Evolutionary conservation across 257 asterid genomes (phyloP), one percentile per base, ranked within the genome.

Genomic region (Galeopsis tetrahit): DNA sequence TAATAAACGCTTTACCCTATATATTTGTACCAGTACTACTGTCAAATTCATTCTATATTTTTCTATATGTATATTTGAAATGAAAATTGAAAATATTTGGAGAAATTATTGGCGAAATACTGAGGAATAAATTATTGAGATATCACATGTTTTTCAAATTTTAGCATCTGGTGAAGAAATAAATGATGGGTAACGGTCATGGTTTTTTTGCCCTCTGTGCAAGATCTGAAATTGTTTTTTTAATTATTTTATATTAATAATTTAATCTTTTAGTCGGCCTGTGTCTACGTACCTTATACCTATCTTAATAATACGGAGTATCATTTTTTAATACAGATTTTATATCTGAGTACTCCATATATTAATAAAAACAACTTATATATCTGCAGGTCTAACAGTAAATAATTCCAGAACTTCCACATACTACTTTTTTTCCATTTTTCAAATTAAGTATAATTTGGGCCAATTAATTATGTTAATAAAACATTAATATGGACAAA

Each of bases 101-200:
- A 1, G 42, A 21, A 17, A 64, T 64, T 64, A 64, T 64, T 32
- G 59, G 33, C 11, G 14, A 9, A 39, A 38, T 5, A 38, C 35
- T 35, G 33, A 61, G 56, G 56, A n/a, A 49, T 49, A 49, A 49
- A 49, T 49, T 49, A 49, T 49, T 49, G 56, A 61, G 33, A 3
- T 34, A 0, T 21, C 8, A n/a, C 62, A 39, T 69, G 49, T 28
- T 36, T 68, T 71, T 71, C 3, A 65, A 58, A 59, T 57, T 46
- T 48, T 36, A 52, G 66, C 57, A 38, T 72, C 49, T 21, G 63
- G 31, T 17, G 32, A 35, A n/a, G 67, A 66, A 77, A 72, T 72
- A 59, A 67, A 67, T 72, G 71, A 48, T 60, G 13, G 28, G 78
- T 34, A 72, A 72, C 78, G 82, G 78, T 68, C 73, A 60, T 49